These are phyloP conservation scores for Penicillium angulare DNA, from an alignment of 495 filamentous ascomycete species.

Conservation along the genomic window DNA sequence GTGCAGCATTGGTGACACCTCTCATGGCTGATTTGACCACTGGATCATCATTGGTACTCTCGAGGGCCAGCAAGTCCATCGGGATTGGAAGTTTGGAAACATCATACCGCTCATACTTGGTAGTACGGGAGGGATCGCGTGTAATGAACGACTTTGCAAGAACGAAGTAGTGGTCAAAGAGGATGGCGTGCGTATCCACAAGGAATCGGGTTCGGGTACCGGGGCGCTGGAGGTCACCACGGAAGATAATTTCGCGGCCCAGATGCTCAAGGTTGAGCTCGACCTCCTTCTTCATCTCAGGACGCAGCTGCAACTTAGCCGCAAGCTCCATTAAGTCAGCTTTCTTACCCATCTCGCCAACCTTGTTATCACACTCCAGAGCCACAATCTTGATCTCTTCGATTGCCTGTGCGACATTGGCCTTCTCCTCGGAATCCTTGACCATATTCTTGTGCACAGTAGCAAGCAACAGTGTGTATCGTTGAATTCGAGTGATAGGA, in stretches of 20 bases:
- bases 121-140: slow-evolving; percentile 60
- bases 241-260: slow-evolving; percentile 82
- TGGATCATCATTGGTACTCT: slow-evolving; percentile 87
- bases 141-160: slow-evolving; percentile 75
- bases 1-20: slow-evolving; percentile 62
- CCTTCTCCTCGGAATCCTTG: slow-evolving; percentile 84
- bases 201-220: slow-evolving; percentile 82
- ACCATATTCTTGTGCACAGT: slow-evolving; percentile 83
- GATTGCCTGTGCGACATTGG: slow-evolving; percentile 78
- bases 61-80: slow-evolving; percentile 91
- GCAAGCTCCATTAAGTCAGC: slow-evolving; percentile 86
- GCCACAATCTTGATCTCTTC: slow-evolving; percentile 96
- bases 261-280: slow-evolving; percentile 88
- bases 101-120: slow-evolving; percentile 85
- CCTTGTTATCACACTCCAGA: slow-evolving; percentile 86
- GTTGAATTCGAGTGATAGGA: slow-evolving; percentile 89
- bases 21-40: slow-evolving; percentile 77
- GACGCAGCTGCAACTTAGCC: slow-evolving; percentile 75
- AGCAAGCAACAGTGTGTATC: slow-evolving; percentile 79
- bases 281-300: slow-evolving; percentile 79
- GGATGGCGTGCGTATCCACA: slow-evolving; percentile 86
- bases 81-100: slow-evolving; percentile 96
- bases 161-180: slow-evolving; percentile 97
- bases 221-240: slow-evolving; percentile 85
- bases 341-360: slow-evolving; percentile 91